Conservation (phyloP, 257 asterid genomes). For the Echites panduratus region DNA sequence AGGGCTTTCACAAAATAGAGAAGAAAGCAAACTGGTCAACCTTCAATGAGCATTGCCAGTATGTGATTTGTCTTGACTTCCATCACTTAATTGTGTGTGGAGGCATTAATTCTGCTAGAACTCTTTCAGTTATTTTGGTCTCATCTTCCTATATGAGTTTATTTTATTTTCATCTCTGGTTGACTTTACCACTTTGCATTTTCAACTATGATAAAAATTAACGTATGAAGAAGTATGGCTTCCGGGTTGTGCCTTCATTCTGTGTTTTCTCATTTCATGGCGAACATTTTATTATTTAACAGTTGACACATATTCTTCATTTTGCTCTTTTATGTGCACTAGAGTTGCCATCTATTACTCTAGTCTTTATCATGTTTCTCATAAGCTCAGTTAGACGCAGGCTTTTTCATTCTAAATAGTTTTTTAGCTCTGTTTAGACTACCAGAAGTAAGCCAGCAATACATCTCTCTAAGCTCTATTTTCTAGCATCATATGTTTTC, state of each 20-base stretch:
- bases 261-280: background rate
- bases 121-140: background rate
- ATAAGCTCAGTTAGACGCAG: background rate
- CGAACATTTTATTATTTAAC: background rate
- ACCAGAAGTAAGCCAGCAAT: background rate
- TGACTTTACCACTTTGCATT: background rate
- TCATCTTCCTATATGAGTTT: background rate
- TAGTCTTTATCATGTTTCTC: background rate
- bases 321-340: background rate
- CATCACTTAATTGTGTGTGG: background rate
- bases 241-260: background rate
- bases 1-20: constrained; percentile 58
- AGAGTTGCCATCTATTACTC: background rate
- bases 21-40: constrained; percentile 72
- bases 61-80: constrained; percentile 24
- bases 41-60: constrained; percentile 74
- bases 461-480: background rate
- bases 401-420: background rate
- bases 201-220: background rate
- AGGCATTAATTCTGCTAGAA: background rate
- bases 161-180: background rate
- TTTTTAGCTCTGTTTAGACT: background rate
- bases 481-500: background rate
- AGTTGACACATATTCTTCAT: background rate
- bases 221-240: background rate